phyloP scores from a whole-genome alignment of 2,329 filamentous ascomycete species.

The Ceratocystis variospora region DNA sequence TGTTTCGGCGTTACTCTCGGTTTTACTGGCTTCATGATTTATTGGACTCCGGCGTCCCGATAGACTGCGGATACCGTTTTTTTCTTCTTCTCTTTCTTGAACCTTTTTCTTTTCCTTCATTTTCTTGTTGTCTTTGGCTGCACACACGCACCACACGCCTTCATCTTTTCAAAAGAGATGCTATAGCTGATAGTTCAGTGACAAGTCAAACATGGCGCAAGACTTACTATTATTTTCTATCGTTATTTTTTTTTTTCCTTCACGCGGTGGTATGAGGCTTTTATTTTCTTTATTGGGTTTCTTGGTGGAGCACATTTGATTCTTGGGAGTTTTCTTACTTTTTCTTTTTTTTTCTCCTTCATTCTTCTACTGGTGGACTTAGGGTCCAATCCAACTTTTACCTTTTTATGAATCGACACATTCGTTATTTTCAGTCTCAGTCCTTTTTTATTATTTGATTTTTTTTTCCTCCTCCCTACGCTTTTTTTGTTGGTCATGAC shows the following conservation, averaged over 20 bases:
- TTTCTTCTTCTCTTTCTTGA: background rate
- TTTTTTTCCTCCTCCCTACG: background rate
- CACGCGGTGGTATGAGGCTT: conserved; percentile 17
- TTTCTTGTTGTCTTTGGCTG: conserved; percentile 3
- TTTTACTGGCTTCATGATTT: conserved; percentile 15
- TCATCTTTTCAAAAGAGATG: background rate
- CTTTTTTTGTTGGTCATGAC: conserved; percentile 9
- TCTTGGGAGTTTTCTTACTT: conserved; percentile 6
- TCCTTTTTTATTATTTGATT: conserved; percentile 5
- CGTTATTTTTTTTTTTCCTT: conserved; percentile 14
- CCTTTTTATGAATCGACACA: conserved; percentile 7
- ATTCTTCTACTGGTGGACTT: conserved; percentile 6
- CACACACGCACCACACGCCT: background rate
- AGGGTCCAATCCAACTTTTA: conserved; percentile 6
- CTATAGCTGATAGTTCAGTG: background rate
- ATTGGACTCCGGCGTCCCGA: conserved; percentile 12
- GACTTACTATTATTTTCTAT: conserved; percentile 7
- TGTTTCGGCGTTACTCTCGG: conserved; percentile 16
- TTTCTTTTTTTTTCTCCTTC: conserved; percentile 8
- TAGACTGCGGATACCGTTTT: conserved; percentile 14
- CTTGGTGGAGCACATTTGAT: conserved; percentile 17
- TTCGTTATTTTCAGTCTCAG: conserved; percentile 8
- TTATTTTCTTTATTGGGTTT: conserved; percentile 8
- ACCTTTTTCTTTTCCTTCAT: background rate
- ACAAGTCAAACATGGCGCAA: background rate